Evolutionary conservation across 2,329 filamentous ascomycete genomes (phyloP), one percentile per base, ranked within the genome.

Genomic region (Dryadomyces quercivorus): DNA sequence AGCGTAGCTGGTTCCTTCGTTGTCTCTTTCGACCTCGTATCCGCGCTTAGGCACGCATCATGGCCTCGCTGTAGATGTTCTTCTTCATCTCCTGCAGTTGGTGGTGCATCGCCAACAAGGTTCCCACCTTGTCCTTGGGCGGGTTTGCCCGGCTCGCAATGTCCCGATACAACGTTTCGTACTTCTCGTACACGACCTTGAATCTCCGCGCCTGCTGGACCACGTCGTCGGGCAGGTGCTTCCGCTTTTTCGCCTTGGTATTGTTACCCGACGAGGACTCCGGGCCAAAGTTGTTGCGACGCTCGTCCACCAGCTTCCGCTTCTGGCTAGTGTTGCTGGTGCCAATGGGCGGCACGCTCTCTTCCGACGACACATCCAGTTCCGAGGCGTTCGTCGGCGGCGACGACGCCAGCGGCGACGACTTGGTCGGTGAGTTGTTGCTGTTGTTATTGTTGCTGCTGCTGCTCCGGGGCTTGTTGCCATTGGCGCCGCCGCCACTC

Each of bases 311-410:
- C 43, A 63, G 63, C 61, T 72, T 76, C 54, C 75, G 73, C 64
- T 77, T 77, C 65, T 72, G 74, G 43, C 50, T 58, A 50, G 43
- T 55, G 62, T 50, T 57, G 51, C 50, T 54, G 62, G n/a, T 63
- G 58, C 51, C 65, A 59, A 47, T 70, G 5, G 58, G 60, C 8
- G 59, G 59, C 31, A 62, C 56, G 22, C 58, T 59, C 38, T 62
- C 61, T 36, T 61, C 61, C 20, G 59, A 56, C 43, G 66, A 47
- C 34, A 59, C 70, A 34, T 82, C 80, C 42, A 83, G 67, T 55
- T 84, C 81, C 1, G 80, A 83, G 1, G 80, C 81, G 58, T 84
- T 84, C 8, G 81, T 83, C 0, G 81, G 81, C 13, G 81, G 80
- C 7, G 81, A 84, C 1, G 80, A 80, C n/a, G 80, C 80, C 18